A percentile compares a stretch with the other conserved stretches of the same genome.
phyloP scores from a whole-genome alignment of 805 yeast species.

The Kluyveromyces nonfermentans region DNA sequence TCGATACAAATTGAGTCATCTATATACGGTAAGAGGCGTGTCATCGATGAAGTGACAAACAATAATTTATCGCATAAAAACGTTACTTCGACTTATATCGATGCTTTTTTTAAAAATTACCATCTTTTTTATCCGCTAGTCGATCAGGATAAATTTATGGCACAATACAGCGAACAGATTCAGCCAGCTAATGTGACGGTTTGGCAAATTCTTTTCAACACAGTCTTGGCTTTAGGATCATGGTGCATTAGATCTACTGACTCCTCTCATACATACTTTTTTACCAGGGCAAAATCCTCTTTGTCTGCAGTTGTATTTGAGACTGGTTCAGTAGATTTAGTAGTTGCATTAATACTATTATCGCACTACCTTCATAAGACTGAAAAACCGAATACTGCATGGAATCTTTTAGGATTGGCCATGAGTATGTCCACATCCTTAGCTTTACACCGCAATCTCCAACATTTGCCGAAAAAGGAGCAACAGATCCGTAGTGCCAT shows the following conservation, averaged over 20 bases:
- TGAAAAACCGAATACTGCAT: conserved; percentile 58
- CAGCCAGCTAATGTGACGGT: conserved; percentile 34
- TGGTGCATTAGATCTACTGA: conserved; percentile 54
- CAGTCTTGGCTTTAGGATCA: conserved; percentile 58
- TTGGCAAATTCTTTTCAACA: conserved; percentile 47
- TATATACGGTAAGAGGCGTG: neutral
- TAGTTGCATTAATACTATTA: conserved; percentile 43
- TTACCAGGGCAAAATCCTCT: conserved; percentile 40
- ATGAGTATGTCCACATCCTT: conserved; percentile 58
- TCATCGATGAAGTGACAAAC: conserved; percentile 4
- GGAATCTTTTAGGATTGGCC: conserved; percentile 58
- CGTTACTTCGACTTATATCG: conserved; percentile 28
- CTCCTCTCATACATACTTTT: conserved; percentile 44
- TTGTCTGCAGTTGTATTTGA: conserved; percentile 44
- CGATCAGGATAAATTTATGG: conserved; percentile 44
- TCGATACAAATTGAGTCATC: neutral
- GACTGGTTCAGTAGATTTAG: conserved; percentile 46
- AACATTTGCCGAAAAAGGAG: conserved; percentile 12
- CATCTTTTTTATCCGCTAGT: conserved; percentile 56
- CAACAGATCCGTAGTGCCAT: conserved; percentile 47
- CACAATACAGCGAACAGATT: conserved; percentile 33
- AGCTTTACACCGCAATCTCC: conserved; percentile 48
- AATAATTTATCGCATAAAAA: conserved; percentile 7
- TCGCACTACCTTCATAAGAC: conserved; percentile 57
- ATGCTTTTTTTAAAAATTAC: conserved; percentile 47